Base-by-base conservation (phyloP, 257 asterid genomes). In the Solanum virginianum region DNA sequence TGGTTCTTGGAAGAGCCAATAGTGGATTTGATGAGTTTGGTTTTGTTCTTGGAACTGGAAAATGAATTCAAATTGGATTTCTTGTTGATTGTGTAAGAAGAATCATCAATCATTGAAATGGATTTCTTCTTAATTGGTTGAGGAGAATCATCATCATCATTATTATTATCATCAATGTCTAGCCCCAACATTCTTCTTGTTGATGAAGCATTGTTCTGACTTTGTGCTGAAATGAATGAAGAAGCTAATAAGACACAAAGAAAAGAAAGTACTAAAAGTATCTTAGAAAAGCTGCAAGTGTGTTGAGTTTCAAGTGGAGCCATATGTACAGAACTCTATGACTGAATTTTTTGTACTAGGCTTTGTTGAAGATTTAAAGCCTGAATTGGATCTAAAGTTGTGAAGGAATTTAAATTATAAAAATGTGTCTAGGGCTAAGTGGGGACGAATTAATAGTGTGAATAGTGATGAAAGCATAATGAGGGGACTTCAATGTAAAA, bases 221-320 rank as follows among this genome's bases (percentile, higher is more conserved):
- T 16, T 41, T 87, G 83, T 36, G 90, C 87, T 84, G 93, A 89
- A 85, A 88, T 80, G 88, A 91, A 16, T 3, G 91, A 60, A 32
- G 93, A 89, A 86, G 89, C 62, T 84, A 92, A 70, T 89, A 90
- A 90, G 86, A 91, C 60, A 9, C 89, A 82, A 6, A 87, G 63
- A 79, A 92, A 79, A 41, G 81, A 85, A 45, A 85, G 86, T 72
- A 92, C 69, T 22, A 89, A 56, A 63, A 92, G 89, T 84, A 89
- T 90, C 91, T 90, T 91, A 53, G 1, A 86, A 45, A 80, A 83
- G 71, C 56, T 57, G 85, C 55, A 74, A 57, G 81, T 81, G 77
- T 88, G 80, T 84, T 86, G 57, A 70, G 77, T 39, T 45, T 24
- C 60, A 18, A 91, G 91, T 94, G 90, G 94, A 92, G 93, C 93